Base-by-base conservation (phyloP, 202 grass and related monocot species). In the Digitaria exilis region DNA sequence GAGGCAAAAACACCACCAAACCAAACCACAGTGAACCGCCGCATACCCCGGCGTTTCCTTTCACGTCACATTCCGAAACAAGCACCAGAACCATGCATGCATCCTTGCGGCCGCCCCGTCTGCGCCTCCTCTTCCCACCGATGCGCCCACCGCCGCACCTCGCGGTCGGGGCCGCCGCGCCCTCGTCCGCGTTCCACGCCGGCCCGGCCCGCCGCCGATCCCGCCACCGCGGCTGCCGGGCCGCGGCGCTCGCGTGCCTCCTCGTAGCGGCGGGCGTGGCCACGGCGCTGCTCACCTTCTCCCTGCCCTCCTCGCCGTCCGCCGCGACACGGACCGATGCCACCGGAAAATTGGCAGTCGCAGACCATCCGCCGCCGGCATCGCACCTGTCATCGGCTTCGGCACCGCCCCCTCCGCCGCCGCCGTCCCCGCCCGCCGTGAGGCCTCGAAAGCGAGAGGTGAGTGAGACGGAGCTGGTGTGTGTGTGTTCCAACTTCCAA, bases 241-340 rank as follows among this genome's bases (percentile, higher is more conserved):
- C 46, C 71, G 69, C 58, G 62, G 73, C 50, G 18, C 39, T 87
- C 39, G 78, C 44, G 57, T 69, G 54, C 55, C 37, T 89, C 72
- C 62, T 89, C 35, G 66, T n/a, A n/a, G n/a, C 86, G 26, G 84
- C 83, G 21, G 71, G 70, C 60, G 86, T 74, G 26, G 78, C 82
- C 69, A 92, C 86, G 74, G 86, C 80, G 50, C 10, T 89, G 45
- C 79, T 92, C 83, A 82, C 86, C 5, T 28, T 86, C 59, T 70
- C 76, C 79, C 65, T 86, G 12, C 86, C 83, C 30, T 55, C 62
- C 17, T 34, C 76, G 26, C 82, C 43, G 5, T 34, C 73, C 43
- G 41, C 69, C 25, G 16, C 35, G 12, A 5, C 19, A 15, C 15
- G n/a, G 22, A 26, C n/a, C 51, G 61, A 46, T 28, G 17, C 49